Conservation (phyloP, 257 asterid species). For the Solanum appendiculatum region DNA sequence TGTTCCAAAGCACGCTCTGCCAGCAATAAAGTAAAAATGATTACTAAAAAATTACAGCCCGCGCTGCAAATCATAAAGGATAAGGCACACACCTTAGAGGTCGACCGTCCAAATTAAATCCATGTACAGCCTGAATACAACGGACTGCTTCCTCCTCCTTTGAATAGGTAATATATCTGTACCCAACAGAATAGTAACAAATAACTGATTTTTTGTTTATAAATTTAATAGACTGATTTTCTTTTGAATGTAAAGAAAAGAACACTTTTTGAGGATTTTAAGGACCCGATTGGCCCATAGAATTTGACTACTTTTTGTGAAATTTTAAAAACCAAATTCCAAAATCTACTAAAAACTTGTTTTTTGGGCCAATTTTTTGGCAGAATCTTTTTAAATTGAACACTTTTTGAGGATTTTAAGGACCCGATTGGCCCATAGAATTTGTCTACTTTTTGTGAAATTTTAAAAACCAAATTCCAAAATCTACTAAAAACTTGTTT, state of each 20-base stretch:
- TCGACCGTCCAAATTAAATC: slow-evolving; percentile 72
- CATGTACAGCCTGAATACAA: slow-evolving; percentile 93
- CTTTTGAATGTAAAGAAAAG: not conserved
- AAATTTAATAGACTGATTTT: not conserved
- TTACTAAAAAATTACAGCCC: not conserved
- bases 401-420: not conserved
- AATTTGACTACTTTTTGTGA: not conserved
- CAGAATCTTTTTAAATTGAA: not conserved
- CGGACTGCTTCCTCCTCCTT: slow-evolving; percentile 94
- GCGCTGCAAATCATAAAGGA: not conserved
- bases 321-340: not conserved
- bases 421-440: not conserved
- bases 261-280: not conserved
- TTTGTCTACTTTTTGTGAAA: not conserved
- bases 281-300: not conserved
- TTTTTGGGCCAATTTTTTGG: not conserved
- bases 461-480: not conserved
- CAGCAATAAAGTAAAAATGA: slow-evolving; percentile 14
- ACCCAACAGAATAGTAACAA: not conserved
- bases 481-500: not conserved
- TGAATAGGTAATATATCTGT: slow-evolving; percentile 81
- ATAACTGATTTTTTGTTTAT: not conserved
- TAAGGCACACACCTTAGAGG: slow-evolving; percentile 48
- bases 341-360: not conserved
- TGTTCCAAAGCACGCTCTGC: slow-evolving; percentile 94